phyloP scores from a whole-genome alignment of 2,329 filamentous ascomycete genomes.

The Epichloe hybrida region DNA sequence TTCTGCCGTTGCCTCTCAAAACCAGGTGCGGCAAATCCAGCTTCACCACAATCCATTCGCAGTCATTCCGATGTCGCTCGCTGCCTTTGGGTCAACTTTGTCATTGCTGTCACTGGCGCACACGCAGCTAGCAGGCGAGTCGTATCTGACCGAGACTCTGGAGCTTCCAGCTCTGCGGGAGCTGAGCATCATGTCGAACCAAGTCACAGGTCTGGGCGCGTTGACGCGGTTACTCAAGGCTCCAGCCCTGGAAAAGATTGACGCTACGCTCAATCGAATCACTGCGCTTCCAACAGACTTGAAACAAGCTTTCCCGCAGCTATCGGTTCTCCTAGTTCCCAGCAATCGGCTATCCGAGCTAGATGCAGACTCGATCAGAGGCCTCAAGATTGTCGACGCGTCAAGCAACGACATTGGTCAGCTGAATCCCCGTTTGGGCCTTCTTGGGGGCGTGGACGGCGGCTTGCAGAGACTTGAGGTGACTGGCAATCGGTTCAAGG shows the following conservation, averaged over 20 bases:
- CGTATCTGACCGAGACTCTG: conserved; percentile 52
- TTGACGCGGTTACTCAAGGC: conserved; percentile 57
- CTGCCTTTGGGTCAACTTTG: conserved; percentile 57
- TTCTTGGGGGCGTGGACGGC: conserved; percentile 51
- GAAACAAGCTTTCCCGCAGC: conserved; percentile 51
- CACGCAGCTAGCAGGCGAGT: conserved; percentile 54
- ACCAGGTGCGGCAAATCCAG: conserved; percentile 43
- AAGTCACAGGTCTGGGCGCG: conserved; percentile 55
- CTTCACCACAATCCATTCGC: conserved; percentile 68
- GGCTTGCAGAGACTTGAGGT: conserved; percentile 58
- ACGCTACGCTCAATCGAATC: conserved; percentile 74
- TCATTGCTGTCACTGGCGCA: conserved; percentile 60
- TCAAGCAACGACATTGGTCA: conserved; percentile 77
- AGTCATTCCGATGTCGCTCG: conserved; percentile 55
- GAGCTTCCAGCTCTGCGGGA: conserved; percentile 63
- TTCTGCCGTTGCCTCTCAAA: conserved; percentile 39
- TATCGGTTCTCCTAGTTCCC: conserved; percentile 57
- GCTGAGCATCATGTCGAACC: conserved; percentile 62
- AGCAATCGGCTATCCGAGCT: conserved; percentile 71
- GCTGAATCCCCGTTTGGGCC: conserved; percentile 66
- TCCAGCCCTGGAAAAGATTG: conserved; percentile 60
- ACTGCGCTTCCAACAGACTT: conserved; percentile 51
- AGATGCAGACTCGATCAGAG: conserved; percentile 58
- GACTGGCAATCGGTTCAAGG: conserved; percentile 73
- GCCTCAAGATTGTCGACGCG: conserved; percentile 63